Percentiles rank a stretch among this genome's conserved stretches.
These are phyloP conservation scores for Carpinus fangiana DNA, from an alignment of 306 rosid genomes.

Conservation along the genomic window DNA sequence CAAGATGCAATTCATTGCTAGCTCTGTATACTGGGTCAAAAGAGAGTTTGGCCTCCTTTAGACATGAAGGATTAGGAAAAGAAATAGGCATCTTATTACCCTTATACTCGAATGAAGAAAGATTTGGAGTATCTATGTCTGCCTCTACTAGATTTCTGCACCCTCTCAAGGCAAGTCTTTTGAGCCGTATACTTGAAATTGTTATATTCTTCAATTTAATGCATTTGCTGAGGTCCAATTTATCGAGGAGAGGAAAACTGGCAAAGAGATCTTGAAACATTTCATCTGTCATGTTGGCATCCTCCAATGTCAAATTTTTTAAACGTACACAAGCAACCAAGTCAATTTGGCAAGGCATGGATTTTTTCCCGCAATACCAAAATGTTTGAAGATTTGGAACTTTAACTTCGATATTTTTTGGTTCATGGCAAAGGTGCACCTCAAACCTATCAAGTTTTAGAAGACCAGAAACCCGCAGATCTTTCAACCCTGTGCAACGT, in stretches of 20 bases:
- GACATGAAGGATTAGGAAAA: conserved; percentile 4
- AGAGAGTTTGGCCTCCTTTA: conserved; percentile 38
- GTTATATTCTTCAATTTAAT: conserved; percentile 13
- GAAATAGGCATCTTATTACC: conserved; percentile 38
- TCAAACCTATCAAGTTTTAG: conserved; percentile 36
- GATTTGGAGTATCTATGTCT: conserved; percentile 32
- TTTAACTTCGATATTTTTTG: conserved; percentile 31
- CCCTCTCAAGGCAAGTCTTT: conserved; percentile 37
- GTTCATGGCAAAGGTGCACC: conserved; percentile 36
- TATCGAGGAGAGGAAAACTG: conserved; percentile 40
- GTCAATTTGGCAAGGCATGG: conserved; percentile 37
- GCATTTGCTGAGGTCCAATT: conserved; percentile 32
- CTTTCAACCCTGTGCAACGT: conserved; percentile 41
- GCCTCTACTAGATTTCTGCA: conserved; percentile 21
- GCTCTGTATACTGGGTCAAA: conserved; percentile 1
- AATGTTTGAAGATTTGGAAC: conserved; percentile 56
- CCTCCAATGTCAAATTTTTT: conserved; percentile 52
- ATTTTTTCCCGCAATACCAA: conserved; percentile 47
- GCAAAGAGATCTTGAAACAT: conserved; percentile 27
- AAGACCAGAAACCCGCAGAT: conserved; percentile 22
- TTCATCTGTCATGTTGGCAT: conserved; percentile 40
- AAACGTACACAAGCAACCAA: conserved; percentile 43
- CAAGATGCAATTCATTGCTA: background rate
- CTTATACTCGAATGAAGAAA: conserved; percentile 40
- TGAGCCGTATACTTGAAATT: conserved; percentile 27